phyloP scores from a whole-genome alignment of 176 grass and related monocot species.

The Otatea glauca region DNA sequence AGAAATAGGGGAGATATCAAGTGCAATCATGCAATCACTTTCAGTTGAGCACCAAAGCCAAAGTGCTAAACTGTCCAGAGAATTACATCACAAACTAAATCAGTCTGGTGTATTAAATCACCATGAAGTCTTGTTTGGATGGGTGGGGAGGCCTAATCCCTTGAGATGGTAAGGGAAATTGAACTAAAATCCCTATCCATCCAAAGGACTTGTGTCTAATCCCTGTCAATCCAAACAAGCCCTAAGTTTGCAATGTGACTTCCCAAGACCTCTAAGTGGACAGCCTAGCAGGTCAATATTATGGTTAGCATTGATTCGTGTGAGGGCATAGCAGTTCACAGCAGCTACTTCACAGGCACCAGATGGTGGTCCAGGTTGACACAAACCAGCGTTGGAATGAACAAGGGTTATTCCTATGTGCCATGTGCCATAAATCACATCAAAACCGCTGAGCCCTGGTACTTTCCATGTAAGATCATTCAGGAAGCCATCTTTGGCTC shows the following conservation, averaged over 20 bases:
- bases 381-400: conserved; percentile 2
- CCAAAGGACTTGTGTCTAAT: background rate
- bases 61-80: background rate
- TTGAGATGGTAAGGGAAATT: background rate
- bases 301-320: conserved; percentile 28
- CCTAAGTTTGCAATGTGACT: conserved; percentile 5
- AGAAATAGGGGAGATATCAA: conserved; percentile 1
- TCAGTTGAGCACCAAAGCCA: background rate
- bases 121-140: background rate
- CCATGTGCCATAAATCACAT: conserved; percentile 17
- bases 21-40: background rate
- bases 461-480: conserved; percentile 34
- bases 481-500: conserved; percentile 12
- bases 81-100: conserved; percentile 1
- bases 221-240: background rate
- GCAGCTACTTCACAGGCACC: conserved; percentile 8
- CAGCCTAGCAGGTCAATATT: background rate
- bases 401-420: conserved; percentile 5
- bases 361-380: conserved; percentile 27
- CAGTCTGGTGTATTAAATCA: conserved; percentile 7
- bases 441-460: background rate
- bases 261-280: background rate
- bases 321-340: conserved; percentile 11
- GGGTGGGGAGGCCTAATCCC: background rate
- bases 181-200: background rate